A percentile compares a stretch with the other conserved stretches of the same genome.
Evolutionary conservation across 768 basidiomycete genomes (phyloP).

Genomic region (Termitomyces heimii): DNA sequence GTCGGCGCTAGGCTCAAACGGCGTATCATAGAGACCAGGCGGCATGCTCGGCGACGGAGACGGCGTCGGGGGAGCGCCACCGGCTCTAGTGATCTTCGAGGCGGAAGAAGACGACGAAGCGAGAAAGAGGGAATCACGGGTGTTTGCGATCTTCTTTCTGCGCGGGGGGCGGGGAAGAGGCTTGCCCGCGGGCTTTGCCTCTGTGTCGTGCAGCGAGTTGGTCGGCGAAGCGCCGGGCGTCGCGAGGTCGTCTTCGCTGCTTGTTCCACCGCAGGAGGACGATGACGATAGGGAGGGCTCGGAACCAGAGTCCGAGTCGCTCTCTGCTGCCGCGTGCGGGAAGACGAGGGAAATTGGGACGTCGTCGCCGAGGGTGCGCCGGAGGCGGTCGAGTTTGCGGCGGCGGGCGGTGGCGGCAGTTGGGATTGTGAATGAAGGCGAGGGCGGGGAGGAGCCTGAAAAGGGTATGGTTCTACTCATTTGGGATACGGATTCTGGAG

Average conservation of each 20-base stretch:
- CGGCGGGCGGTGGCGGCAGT: constrained; percentile 41
- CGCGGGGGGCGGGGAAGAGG: not conserved
- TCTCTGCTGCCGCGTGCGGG: constrained; percentile 18
- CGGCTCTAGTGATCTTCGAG: too few relatives aligned
- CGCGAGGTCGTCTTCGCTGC: not conserved
- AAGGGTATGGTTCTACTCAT: constrained; percentile 5
- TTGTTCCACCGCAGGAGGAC: not conserved
- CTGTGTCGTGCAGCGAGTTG: not conserved
- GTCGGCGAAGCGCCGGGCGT: not conserved
- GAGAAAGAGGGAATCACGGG: constrained; percentile 9
- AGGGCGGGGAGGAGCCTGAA: constrained; percentile 20
- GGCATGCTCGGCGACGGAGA: not conserved
- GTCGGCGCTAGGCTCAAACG: too few relatives aligned
- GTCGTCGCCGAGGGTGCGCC: constrained; percentile 55
- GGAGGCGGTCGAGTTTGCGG: constrained; percentile 58
- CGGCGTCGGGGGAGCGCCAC: not conserved
- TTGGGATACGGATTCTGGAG: not conserved
- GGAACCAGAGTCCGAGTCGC: constrained; percentile 1
- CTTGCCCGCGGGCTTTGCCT: not conserved
- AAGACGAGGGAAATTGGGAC: constrained; percentile 61
- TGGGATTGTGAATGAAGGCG: constrained; percentile 34
- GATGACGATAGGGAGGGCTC: not conserved
- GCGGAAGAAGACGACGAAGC: not conserved
- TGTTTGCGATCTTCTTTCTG: constrained; percentile 7
- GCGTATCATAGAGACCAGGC: not conserved